Evolutionary conservation across 2,329 filamentous ascomycete genomes (phyloP), one percentile per base, ranked within the genome.

Genomic region (Hansfordia pulvinata): DNA sequence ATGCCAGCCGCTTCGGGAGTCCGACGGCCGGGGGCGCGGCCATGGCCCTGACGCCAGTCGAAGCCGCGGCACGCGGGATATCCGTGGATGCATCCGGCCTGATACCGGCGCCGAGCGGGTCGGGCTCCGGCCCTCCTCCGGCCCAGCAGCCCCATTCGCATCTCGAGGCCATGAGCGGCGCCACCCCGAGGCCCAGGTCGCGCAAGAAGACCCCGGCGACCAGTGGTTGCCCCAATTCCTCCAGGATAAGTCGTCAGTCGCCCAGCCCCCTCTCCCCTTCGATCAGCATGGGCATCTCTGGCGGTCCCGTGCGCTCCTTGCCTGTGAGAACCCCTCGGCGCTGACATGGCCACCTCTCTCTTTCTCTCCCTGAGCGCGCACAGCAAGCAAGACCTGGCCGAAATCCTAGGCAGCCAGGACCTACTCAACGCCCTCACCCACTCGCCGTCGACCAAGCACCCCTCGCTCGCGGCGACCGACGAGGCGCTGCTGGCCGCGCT

Each of bases 221-320:
- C 68, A 75, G 35, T 93, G 85, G 85, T 62, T 93, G 3, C 85
- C 85, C 2, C 67, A 70, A 33, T 57, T 73, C 9, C 56, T 94
- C 3, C 69, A 80, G 43, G 80, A 90, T 43, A 92, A 90, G 58
- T 76, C 81, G 84, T 92, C 59, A 37, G 70, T 56, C 33, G n/a
- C n/a, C n/a, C n/a, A n/a, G n/a, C n/a, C 37, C 29, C 23, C 22
- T 10, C 30, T 28, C 24, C 21, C 33, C 17, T 34, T 32, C 25
- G 36, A 14, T 44, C 32, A 45, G 36, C 28, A 28, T 28, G 32
- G 25, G 21, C 20, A 22, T 27, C 17, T 31, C 21, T 30, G 29
- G 37, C 43, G 50, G 41, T 34, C 47, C 39, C 20, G 40, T 26
- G 34, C 33, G 33, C 28, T 28, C 26, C 18, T 33, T 23, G 20